phyloP scores from a whole-genome alignment of 2,329 filamentous ascomycete genomes.

The Rhinocladiella mackenziei region DNA sequence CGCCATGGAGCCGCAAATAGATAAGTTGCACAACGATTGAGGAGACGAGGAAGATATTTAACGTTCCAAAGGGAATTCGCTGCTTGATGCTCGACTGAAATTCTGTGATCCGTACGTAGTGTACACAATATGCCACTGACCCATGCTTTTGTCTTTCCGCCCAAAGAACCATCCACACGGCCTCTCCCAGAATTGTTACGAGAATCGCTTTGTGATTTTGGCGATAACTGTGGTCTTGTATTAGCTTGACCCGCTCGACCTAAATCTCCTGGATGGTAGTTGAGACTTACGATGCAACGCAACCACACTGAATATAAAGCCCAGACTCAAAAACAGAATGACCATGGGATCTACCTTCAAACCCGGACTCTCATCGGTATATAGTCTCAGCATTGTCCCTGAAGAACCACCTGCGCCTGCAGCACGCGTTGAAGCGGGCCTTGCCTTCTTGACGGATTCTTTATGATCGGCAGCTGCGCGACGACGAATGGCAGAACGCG shows the following conservation, averaged over 20 bases:
- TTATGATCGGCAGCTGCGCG: constrained; percentile 95
- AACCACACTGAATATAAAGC: constrained; percentile 98
- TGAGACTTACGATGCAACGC: constrained; percentile 83
- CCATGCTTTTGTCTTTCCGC: constrained; percentile 18
- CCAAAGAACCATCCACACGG: not conserved
- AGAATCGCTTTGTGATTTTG: constrained; percentile 88
- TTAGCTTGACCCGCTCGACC: constrained; percentile 27
- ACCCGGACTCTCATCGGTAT: constrained; percentile 96
- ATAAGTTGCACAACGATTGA: too few species aligned
- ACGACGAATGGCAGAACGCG: constrained; percentile 90
- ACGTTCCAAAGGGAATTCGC: too few species aligned
- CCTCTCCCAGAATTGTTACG: constrained; percentile 29
- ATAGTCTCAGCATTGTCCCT: constrained; percentile 97
- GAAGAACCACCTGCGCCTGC: constrained; percentile 93
- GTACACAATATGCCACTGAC: constrained; percentile 12
- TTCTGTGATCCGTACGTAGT: constrained; percentile 7
- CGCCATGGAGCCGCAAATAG: too few species aligned
- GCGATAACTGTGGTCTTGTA: constrained; percentile 67
- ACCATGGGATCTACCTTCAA: constrained; percentile 98
- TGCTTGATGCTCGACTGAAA: not conserved
- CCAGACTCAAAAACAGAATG: constrained; percentile 89
- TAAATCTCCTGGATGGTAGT: not conserved
- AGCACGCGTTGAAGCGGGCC: constrained; percentile 85
- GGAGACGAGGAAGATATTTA: too few species aligned
- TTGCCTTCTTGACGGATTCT: constrained; percentile 90